Percentiles rank a stretch among this genome's conserved stretches.
These are phyloP conservation scores for Albugo laibachii DNA, from an alignment of 352 stramenopile species.

Conservation along the genomic window DNA sequence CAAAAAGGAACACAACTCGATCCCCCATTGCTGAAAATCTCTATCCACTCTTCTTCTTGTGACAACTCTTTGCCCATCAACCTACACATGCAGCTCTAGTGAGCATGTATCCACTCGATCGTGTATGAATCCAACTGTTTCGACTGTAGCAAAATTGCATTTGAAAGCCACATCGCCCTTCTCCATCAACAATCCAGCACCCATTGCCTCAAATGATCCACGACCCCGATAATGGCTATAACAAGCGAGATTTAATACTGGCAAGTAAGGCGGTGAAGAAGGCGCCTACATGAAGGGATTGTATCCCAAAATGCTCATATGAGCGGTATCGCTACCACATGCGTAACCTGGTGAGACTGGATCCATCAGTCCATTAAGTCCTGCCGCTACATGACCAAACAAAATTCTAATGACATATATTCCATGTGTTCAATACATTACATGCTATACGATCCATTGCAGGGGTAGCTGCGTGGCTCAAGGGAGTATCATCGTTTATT, in stretches of 20 bases:
- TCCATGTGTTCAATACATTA: slow-evolving; percentile 11
- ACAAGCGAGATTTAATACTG: neutral
- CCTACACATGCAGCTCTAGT: slow-evolving; percentile 12
- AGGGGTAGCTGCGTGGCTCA: slow-evolving; percentile 43
- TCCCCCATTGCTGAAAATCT: slow-evolving; percentile 67
- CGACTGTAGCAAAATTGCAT: slow-evolving; percentile 73
- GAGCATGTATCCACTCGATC: neutral
- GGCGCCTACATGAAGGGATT: slow-evolving; percentile 44
- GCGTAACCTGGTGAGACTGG: slow-evolving; percentile 65
- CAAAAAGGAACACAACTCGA: slow-evolving; percentile 62
- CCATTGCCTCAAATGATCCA: slow-evolving; percentile 78
- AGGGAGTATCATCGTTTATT: slow-evolving; percentile 27
- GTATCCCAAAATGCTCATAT: slow-evolving; percentile 83
- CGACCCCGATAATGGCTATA: slow-evolving; percentile 62
- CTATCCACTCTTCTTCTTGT: slow-evolving; percentile 56
- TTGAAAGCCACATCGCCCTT: slow-evolving; percentile 79
- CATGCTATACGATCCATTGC: slow-evolving; percentile 73
- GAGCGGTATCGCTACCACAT: slow-evolving; percentile 71
- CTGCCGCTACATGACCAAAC: slow-evolving; percentile 19
- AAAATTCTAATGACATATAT: neutral
- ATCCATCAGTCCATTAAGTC: slow-evolving; percentile 70
- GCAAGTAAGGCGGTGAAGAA: neutral
- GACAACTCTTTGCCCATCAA: slow-evolving; percentile 41
- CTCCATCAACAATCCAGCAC: slow-evolving; percentile 56
- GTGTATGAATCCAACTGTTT: slow-evolving; percentile 9